phyloP scores from a whole-genome alignment of 768 basidiomycete genomes.

The Tubosaeta brunneosetosa region DNA sequence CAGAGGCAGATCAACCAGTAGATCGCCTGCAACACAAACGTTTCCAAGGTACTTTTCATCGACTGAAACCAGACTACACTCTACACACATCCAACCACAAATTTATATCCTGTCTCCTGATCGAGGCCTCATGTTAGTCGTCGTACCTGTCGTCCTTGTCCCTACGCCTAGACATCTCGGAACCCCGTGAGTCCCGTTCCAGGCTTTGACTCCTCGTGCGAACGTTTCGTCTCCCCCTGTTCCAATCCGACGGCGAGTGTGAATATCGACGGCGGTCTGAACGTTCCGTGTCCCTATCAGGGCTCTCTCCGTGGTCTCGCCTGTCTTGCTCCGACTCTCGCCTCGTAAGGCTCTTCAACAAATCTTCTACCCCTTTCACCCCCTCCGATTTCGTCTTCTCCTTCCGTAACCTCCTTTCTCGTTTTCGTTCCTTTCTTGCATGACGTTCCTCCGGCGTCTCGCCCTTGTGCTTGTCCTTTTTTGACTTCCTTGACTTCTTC shows the following conservation, averaged over 20 bases:
- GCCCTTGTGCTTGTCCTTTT: constrained; percentile 64
- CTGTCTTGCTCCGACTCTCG: constrained; percentile 22
- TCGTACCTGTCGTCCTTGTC: constrained; percentile 5
- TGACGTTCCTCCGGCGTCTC: constrained; percentile 78
- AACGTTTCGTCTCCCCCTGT: constrained; percentile 9
- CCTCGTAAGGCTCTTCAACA: constrained; percentile 46
- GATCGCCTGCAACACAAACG: neutral
- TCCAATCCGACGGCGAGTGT: constrained; percentile 8
- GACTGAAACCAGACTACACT: neutral
- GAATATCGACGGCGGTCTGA: constrained; percentile 12
- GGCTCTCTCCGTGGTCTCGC: constrained; percentile 1
- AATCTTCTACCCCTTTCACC: constrained; percentile 60
- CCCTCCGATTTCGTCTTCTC: constrained; percentile 51
- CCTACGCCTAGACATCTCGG: neutral
- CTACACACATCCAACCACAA: neutral
- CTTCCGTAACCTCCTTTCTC: constrained; percentile 60
- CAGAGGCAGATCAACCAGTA: neutral
- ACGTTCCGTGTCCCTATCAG: constrained; percentile 14
- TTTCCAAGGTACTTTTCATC: neutral
- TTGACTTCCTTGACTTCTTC: constrained; percentile 55
- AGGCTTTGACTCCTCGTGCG: constrained; percentile 16
- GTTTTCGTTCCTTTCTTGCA: constrained; percentile 70
- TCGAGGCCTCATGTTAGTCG: constrained; percentile 1
- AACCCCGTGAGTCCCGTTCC: constrained; percentile 10
- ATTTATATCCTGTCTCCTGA: neutral